These are phyloP conservation scores for Craspedostauros australis DNA, from an alignment of 108 stramenopile species.

Conservation along the genomic window DNA sequence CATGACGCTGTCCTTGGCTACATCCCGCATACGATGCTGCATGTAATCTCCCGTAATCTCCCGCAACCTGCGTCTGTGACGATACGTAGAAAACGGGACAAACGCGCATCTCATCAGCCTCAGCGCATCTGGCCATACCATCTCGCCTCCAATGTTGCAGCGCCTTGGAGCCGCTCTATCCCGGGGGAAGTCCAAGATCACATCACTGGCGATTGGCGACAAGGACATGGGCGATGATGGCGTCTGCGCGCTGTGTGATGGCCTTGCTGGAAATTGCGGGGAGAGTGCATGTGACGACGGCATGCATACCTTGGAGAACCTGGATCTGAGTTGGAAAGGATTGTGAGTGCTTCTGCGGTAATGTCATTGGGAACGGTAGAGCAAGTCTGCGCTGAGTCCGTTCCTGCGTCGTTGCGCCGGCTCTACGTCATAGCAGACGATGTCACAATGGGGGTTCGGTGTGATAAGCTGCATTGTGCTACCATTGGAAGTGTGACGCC, in stretches of 20 bases:
- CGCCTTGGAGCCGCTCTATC: conserved; percentile 47
- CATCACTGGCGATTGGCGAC: conserved; percentile 55
- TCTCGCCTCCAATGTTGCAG: conserved; percentile 44
- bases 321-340: conserved; percentile 65
- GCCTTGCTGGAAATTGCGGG: too few relatives aligned
- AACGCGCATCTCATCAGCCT: conserved; percentile 52
- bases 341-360: conserved; percentile 17
- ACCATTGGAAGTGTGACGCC: too few relatives aligned
- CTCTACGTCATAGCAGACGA: too few relatives aligned
- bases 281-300: conserved; percentile 22
- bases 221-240: conserved; percentile 62
- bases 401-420: too few relatives aligned
- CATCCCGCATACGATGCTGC: too few relatives aligned
- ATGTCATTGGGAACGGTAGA: too few relatives aligned
- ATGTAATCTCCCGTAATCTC: too few relatives aligned
- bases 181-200: conserved; percentile 11
- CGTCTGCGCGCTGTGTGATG: conserved; percentile 42
- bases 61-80: too few relatives aligned
- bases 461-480: too few relatives aligned
- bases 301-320: conserved; percentile 19
- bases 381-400: too few relatives aligned
- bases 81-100: conserved; percentile 22
- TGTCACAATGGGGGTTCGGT: too few relatives aligned
- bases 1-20: too few relatives aligned
- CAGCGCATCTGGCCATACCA: conserved; percentile 65